A percentile compares a stretch with the other conserved stretches of the same genome.
Conservation (phyloP, 352 stramenopile genomes). For the Aphanomyces euteiches region DNA sequence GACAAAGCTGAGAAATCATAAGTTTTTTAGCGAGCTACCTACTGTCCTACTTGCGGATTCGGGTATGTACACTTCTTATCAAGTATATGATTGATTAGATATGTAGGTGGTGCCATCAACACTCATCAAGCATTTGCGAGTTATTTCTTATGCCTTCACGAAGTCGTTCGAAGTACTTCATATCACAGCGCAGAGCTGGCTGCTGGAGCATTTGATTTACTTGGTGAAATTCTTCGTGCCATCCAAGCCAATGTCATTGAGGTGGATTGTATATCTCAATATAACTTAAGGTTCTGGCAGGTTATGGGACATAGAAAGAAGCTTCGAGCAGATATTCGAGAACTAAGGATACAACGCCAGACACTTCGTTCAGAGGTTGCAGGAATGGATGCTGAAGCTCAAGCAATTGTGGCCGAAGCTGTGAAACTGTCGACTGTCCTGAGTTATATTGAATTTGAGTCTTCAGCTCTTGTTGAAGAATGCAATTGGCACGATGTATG, state of each 20-base stretch:
- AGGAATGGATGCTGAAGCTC: background rate
- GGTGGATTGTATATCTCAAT: background rate
- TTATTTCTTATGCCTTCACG: conserved; percentile 21
- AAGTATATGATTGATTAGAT: background rate
- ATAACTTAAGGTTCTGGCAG: background rate
- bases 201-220: conserved; percentile 6
- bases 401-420: background rate
- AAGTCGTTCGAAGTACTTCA: conserved; percentile 18
- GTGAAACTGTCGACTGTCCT: conserved; percentile 15
- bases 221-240: conserved; percentile 20
- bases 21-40: conserved; percentile 21
- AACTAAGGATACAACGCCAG: conserved; percentile 1
- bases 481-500: conserved; percentile 13
- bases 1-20: conserved; percentile 22
- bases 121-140: conserved; percentile 22
- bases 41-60: background rate
- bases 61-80: too few species aligned
- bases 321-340: conserved; percentile 1
- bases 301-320: conserved; percentile 16
- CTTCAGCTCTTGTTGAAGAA: conserved; percentile 4
- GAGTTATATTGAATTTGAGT: conserved; percentile 15
- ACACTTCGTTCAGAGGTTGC: conserved; percentile 1
- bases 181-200: conserved; percentile 27
- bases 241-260: conserved; percentile 24
- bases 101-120: background rate